Base-by-base conservation (phyloP, 345 rosid species). In the Leavenworthia alabamica region DNA sequence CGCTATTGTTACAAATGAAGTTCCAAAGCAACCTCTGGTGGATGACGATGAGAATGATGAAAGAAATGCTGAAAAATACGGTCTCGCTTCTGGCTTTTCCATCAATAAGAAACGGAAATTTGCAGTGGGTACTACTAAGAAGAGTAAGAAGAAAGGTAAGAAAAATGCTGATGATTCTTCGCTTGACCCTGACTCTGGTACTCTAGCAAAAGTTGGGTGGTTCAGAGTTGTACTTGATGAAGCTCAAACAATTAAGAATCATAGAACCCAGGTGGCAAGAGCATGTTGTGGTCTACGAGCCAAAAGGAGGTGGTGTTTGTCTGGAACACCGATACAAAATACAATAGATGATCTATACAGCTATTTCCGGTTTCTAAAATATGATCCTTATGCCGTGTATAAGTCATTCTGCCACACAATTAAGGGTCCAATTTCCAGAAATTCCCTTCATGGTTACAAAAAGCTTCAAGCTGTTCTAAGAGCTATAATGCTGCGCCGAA, bases 231-330 rank as follows among this genome's bases (percentile, higher is more conserved):
- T 93, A 54, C 80, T 89, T 46, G 97, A 93, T 82, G 99, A 93
- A 77, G 99, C 99, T 66, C 99, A 93, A 75, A 89, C 96, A n/a
- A 92, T 92, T 62, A 92, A 93, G 72, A 93, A 92, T 75, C 96
- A 92, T 64, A 77, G 96, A 62, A 92, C 98, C 15, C 98, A 86
- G 80, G 98, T 89, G 48, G 93, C 98, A 64, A 83, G 96, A 77
- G 98, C 98, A 48, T 92, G 95, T 73, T 86, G 89, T 68, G 86
- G 90, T 64, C 98, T 92, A 70, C 90, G 90, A 66, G 96, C 98
- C 66, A 89, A 84, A 71, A 83, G 78, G 64, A 85, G 98, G 64
- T 92, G 98, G 98, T 92, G 98, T 80, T 81, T 92, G 75, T 92
- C 98, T 65, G 98, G 98, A 70, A 92, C 98, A 58, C 98, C 98